Evolutionary conservation across 2,329 filamentous ascomycete species (phyloP).

Genomic region (Phaeosphaeriaceae sp.): DNA sequence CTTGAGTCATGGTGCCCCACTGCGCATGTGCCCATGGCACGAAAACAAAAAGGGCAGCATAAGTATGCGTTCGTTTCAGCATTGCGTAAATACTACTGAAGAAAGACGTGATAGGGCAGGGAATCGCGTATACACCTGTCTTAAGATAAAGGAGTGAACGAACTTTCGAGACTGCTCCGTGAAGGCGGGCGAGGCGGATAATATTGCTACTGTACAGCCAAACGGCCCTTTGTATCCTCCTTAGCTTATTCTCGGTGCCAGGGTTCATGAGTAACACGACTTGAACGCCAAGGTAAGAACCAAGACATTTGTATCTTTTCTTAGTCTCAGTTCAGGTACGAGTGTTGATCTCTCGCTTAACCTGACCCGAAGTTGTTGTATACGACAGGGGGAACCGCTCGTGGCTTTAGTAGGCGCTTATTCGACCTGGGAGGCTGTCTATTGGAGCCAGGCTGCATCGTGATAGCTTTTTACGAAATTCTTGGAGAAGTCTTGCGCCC

Average conservation of each 20-base stretch:
- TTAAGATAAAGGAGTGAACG: neutral
- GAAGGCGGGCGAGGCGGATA: neutral
- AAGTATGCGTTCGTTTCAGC: neutral
- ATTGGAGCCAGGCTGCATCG: neutral
- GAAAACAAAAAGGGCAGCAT: neutral
- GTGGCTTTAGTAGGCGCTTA: neutral
- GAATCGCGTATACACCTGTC: no score
- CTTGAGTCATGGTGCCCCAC: slow-evolving; percentile 16
- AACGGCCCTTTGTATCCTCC: neutral
- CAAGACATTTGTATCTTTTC: neutral
- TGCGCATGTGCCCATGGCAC: slow-evolving; percentile 6
- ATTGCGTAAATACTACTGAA: neutral
- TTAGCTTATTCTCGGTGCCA: neutral
- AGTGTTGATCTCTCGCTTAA: slow-evolving; percentile 1
- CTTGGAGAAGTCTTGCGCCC: neutral
- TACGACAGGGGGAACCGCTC: neutral
- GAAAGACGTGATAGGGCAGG: neutral
- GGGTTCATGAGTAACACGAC: neutral
- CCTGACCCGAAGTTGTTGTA: neutral
- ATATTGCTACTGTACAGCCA: neutral
- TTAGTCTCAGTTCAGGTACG: neutral
- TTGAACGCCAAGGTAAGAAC: neutral
- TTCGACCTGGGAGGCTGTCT: neutral
- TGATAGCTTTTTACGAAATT: neutral
- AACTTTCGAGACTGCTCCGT: neutral